Evolutionary conservation across 805 yeast species (phyloP).

Genomic region (Yarrowia yakushimensis): DNA sequence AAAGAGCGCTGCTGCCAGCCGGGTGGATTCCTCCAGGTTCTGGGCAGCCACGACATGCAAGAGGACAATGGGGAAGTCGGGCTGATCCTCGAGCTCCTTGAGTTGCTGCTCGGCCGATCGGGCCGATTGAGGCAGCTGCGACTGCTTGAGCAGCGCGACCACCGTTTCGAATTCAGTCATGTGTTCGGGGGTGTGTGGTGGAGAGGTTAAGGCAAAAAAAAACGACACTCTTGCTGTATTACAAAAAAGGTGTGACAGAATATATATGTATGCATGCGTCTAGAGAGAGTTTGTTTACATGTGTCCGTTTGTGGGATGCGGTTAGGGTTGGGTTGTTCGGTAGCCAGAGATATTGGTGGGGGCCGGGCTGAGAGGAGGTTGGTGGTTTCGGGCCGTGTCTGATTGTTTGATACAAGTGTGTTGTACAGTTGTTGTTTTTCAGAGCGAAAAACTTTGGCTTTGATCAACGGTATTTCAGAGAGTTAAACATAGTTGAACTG

Average conservation of each 20-base stretch:
- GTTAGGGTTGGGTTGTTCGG: slow-evolving; percentile 4
- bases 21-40: slow-evolving; percentile 50
- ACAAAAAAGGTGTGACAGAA: not conserved
- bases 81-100: slow-evolving; percentile 56
- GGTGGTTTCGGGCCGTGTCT: too few relatives aligned
- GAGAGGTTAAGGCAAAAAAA: not conserved
- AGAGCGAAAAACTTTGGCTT: too few relatives aligned
- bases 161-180: slow-evolving; percentile 21
- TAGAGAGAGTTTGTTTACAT: slow-evolving; percentile 12
- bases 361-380: too few relatives aligned
- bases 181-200: not conserved
- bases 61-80: slow-evolving; percentile 73
- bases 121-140: slow-evolving; percentile 21
- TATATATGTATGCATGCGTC: not conserved
- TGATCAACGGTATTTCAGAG: too few relatives aligned
- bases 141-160: slow-evolving; percentile 18
- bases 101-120: slow-evolving; percentile 53
- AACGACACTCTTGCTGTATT: not conserved
- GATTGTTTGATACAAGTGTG: too few relatives aligned
- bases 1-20: slow-evolving; percentile 86
- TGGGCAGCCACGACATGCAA: slow-evolving; percentile 72
- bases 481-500: too few relatives aligned
- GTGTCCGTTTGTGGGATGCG: slow-evolving; percentile 20
- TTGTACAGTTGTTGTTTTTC: too few relatives aligned
- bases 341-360: too few relatives aligned